Evolutionary conservation across 768 basidiomycete genomes (phyloP).

Genomic region (Macrolepiota dolichaula): DNA sequence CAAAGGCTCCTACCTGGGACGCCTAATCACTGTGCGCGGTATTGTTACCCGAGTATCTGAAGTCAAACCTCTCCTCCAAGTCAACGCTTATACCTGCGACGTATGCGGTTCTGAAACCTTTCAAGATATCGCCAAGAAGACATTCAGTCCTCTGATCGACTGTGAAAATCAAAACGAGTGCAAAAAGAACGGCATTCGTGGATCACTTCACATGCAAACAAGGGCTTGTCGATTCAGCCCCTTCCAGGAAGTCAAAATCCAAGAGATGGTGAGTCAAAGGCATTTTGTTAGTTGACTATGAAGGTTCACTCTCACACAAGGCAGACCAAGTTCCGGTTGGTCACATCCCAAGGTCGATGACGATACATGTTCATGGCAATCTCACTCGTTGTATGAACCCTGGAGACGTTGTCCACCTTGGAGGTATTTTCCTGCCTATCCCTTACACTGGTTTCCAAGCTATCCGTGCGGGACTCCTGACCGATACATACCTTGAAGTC

Average conservation of each 20-base stretch:
- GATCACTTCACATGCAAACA: slow-evolving; percentile 97
- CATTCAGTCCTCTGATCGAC: slow-evolving; percentile 84
- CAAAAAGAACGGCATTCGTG: slow-evolving; percentile 80
- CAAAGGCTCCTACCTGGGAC: slow-evolving; percentile 81
- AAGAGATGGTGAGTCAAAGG: slow-evolving; percentile 78
- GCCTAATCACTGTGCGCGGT: slow-evolving; percentile 92
- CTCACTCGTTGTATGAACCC: slow-evolving; percentile 91
- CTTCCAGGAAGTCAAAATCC: slow-evolving; percentile 98
- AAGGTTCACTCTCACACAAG: slow-evolving; percentile 33
- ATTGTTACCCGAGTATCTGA: slow-evolving; percentile 99
- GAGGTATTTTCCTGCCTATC: slow-evolving; percentile 96
- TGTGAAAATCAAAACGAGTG: slow-evolving; percentile 88
- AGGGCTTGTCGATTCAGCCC: slow-evolving; percentile 95
- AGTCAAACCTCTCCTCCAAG: slow-evolving; percentile 94
- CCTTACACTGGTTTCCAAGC: slow-evolving; percentile 98
- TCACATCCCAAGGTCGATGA: slow-evolving; percentile 98
- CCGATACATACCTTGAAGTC: slow-evolving; percentile 93
- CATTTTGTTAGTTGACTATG: neutral
- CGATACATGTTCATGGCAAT: slow-evolving; percentile 87
- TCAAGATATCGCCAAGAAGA: slow-evolving; percentile 91
- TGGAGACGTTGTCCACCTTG: slow-evolving; percentile 91
- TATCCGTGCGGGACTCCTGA: slow-evolving; percentile 91
- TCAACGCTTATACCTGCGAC: slow-evolving; percentile 98
- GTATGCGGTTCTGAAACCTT: slow-evolving; percentile 98
- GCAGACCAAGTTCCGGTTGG: slow-evolving; percentile 99